phyloP scores from a whole-genome alignment of 148 eudicot species.

The Linanthus parryae region DNA sequence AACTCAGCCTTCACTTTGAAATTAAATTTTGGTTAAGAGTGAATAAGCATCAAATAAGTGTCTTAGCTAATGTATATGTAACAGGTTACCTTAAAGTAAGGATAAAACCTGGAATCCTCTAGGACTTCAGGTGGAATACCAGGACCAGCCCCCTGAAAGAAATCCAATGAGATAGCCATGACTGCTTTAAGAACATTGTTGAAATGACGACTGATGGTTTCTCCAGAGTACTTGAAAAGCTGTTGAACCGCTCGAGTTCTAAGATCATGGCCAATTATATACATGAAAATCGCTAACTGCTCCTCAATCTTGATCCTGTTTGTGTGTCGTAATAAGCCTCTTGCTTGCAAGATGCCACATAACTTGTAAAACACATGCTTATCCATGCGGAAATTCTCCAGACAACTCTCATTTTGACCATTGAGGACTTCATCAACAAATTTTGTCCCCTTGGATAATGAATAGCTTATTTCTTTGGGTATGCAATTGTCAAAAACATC shows the following conservation, averaged over 20 bases:
- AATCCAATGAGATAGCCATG: slow-evolving; percentile 30
- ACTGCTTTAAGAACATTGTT: slow-evolving; percentile 40
- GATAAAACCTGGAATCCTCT: slow-evolving; percentile 37
- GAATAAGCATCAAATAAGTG: background rate
- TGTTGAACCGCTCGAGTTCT: slow-evolving; percentile 37
- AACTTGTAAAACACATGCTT: slow-evolving; percentile 32
- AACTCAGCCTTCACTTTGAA: background rate
- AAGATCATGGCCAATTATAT: slow-evolving; percentile 33
- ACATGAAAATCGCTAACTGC: slow-evolving; percentile 40
- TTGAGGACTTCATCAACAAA: slow-evolving; percentile 37
- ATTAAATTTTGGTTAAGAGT: background rate
- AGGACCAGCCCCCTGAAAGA: slow-evolving; percentile 20
- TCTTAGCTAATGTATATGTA: too few relatives aligned
- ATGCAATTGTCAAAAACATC: slow-evolving; percentile 6
- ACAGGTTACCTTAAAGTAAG: slow-evolving; percentile 34
- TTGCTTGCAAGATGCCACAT: slow-evolving; percentile 25
- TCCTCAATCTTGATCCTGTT: slow-evolving; percentile 35
- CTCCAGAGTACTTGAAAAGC: slow-evolving; percentile 35
- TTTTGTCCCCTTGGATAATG: slow-evolving; percentile 17
- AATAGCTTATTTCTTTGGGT: slow-evolving; percentile 9
- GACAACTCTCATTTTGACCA: slow-evolving; percentile 25
- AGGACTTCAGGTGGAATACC: slow-evolving; percentile 29
- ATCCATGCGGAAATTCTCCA: slow-evolving; percentile 39
- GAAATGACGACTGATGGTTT: slow-evolving; percentile 44
- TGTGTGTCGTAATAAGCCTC: slow-evolving; percentile 28